phyloP scores from a whole-genome alignment of 2,329 filamentous ascomycete genomes.

The Chalaropsis thielavioides region DNA sequence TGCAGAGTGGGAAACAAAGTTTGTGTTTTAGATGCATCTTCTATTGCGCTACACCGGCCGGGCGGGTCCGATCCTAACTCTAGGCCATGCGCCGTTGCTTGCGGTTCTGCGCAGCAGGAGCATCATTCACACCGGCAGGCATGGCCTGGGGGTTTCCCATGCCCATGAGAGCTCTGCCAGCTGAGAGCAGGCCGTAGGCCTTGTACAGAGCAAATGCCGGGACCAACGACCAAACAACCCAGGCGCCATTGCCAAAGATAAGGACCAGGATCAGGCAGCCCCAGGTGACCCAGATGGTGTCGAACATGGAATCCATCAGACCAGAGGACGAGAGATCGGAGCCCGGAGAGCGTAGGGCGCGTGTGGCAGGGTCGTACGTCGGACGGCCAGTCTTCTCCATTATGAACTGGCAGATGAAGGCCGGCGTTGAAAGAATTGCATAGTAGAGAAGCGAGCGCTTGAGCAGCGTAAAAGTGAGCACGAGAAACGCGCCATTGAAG shows the following conservation, averaged over 20 bases:
- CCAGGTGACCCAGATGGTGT: slow-evolving; percentile 91
- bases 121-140: slow-evolving; percentile 22
- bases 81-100: slow-evolving; percentile 39
- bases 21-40: background rate
- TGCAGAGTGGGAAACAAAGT: background rate
- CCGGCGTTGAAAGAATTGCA: slow-evolving; percentile 55
- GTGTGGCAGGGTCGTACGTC: slow-evolving; percentile 47
- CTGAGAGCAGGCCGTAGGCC: slow-evolving; percentile 38
- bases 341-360: slow-evolving; percentile 58
- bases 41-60: background rate
- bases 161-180: slow-evolving; percentile 35
- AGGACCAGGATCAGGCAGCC: slow-evolving; percentile 56
- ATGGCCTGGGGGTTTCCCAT: slow-evolving; percentile 23
- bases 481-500: slow-evolving; percentile 61
- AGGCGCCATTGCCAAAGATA: slow-evolving; percentile 65
- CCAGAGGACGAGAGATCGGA: slow-evolving; percentile 81
- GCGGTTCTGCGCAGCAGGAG: slow-evolving; percentile 32
- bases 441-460: slow-evolving; percentile 55
- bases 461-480: slow-evolving; percentile 52
- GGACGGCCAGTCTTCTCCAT: slow-evolving; percentile 78
- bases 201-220: slow-evolving; percentile 43
- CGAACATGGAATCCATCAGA: slow-evolving; percentile 96
- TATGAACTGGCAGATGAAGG: slow-evolving; percentile 66
- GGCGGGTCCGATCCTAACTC: slow-evolving; percentile 22
- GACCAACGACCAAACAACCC: slow-evolving; percentile 40